phyloP scores from a whole-genome alignment of 2,329 filamentous ascomycete species.

The Aspergillus ibericus region DNA sequence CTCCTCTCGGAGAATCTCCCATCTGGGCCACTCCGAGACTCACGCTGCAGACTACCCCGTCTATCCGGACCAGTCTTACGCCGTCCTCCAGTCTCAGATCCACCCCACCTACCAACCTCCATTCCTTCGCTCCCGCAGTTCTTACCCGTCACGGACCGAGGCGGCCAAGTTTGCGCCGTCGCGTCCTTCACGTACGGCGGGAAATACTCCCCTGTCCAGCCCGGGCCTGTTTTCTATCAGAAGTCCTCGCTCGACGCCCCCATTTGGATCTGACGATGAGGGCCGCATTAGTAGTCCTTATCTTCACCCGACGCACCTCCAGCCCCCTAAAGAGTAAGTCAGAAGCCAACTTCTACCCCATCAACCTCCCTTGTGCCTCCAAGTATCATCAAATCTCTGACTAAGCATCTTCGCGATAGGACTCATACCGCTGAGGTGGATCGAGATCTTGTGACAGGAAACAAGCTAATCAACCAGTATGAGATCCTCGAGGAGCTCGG shows the following conservation, averaged over 20 bases:
- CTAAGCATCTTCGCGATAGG: conserved; percentile 42
- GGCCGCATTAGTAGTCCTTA: conserved; percentile 56
- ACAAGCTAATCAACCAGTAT: conserved; percentile 97
- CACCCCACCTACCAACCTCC: conserved; percentile 42
- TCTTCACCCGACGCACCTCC: conserved; percentile 69
- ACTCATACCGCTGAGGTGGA: conserved; percentile 92
- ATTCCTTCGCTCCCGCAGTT: conserved; percentile 44
- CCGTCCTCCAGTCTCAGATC: conserved; percentile 45
- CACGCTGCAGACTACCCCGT: conserved; percentile 40
- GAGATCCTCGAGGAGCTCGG: conserved; percentile 96
- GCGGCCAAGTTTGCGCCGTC: conserved; percentile 20
- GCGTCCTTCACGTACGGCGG: conserved; percentile 42
- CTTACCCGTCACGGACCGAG: conserved; percentile 44
- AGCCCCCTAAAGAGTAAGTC: conserved; percentile 73
- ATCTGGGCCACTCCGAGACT: conserved; percentile 26
- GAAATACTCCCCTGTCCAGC: conserved; percentile 50
- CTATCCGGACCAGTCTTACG: conserved; percentile 52
- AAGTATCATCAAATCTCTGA: background rate
- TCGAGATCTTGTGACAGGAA: conserved; percentile 81
- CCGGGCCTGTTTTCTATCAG: conserved; percentile 47
- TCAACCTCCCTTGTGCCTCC: background rate
- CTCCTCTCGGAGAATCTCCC: conserved; percentile 28
- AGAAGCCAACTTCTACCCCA: background rate
- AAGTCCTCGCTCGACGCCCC: conserved; percentile 32
- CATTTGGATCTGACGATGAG: conserved; percentile 39